Percentiles rank a stretch among this genome's conserved stretches.
Evolutionary conservation across 768 basidiomycete genomes (phyloP).

Genomic region (Ephemerocybe angulata): DNA sequence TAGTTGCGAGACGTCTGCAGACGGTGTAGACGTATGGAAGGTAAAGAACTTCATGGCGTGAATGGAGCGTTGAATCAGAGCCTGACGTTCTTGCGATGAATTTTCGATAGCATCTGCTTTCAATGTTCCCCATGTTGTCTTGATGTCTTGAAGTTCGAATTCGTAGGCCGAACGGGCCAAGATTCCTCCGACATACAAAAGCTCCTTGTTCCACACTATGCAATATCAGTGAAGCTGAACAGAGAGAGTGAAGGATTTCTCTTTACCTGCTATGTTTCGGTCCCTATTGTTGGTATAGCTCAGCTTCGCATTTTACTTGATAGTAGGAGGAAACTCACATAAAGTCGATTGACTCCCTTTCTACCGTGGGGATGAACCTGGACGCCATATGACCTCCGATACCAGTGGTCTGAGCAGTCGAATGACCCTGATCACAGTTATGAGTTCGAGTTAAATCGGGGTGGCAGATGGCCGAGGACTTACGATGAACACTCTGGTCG

Average conservation of each 20-base stretch:
- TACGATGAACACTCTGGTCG: slow-evolving; percentile 83
- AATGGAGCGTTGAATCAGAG: slow-evolving; percentile 58
- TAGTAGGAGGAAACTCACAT: slow-evolving; percentile 59
- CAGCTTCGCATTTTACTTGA: too few relatives aligned
- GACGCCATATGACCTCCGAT: slow-evolving; percentile 62
- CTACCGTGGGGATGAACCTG: slow-evolving; percentile 93
- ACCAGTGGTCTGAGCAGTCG: slow-evolving; percentile 91
- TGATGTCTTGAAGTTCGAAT: slow-evolving; percentile 63
- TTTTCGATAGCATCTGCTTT: slow-evolving; percentile 5
- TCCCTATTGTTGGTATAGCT: slow-evolving; percentile 45
- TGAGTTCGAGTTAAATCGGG: neutral
- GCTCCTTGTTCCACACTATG: slow-evolving; percentile 85
- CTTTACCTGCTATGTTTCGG: slow-evolving; percentile 70
- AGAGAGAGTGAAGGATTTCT: slow-evolving; percentile 1
- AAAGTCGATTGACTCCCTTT: slow-evolving; percentile 88
- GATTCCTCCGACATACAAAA: slow-evolving; percentile 81
- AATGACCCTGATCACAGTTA: slow-evolving; percentile 59
- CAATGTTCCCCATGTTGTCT: slow-evolving; percentile 46
- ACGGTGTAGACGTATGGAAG: slow-evolving; percentile 85
- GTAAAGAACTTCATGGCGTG: slow-evolving; percentile 90
- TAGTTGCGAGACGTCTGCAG: slow-evolving; percentile 63
- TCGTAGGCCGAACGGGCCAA: slow-evolving; percentile 83
- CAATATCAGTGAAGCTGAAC: slow-evolving; percentile 6
- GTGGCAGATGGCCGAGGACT: slow-evolving; percentile 13
- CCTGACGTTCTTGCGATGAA: slow-evolving; percentile 29